Base-by-base conservation (phyloP, 192 early-diverging fungal species). In the Backusella westeae region DNA sequence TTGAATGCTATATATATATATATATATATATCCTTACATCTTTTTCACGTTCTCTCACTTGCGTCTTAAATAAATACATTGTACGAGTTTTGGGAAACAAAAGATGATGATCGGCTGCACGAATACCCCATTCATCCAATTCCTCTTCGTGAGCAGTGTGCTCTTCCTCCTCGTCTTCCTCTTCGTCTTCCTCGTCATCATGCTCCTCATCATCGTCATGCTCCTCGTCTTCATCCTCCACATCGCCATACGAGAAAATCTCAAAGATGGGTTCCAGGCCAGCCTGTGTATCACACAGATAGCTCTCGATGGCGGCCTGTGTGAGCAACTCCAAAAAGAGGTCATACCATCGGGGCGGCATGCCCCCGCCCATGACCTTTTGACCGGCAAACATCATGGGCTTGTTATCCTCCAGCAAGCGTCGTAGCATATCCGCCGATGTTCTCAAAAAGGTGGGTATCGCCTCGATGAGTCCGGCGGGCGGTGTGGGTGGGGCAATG, bases 311-410 rank as follows among this genome's bases (percentile, higher is more conserved):
- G 3, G 83, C 85, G 3, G 87, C 87, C 69, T 88, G 87, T 4
- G 87, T 88, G 75, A 88, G 78, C 46, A 88, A 69, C 65, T 88
- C 87, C 35, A 88, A 44, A 74, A 88, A 86, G 29, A 88, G 76
- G n/a, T 83, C 77, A 69, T 88, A 88, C 85, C 87, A 88, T 3
- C 81, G 78, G 44, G 82, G 75, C n/a, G 83, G 80, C 69, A 88
- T 83, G 1, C 81, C 81, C 6, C 80, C 79, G 23, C 84, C 83
- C 72, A 81, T 82, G 1, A 83, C 69, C 32, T 82, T 80, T 80
- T 82, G 76, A 12, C 67, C 80, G 19, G 76, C 80, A 81, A 81
- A 77, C 34, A 63, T 81, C 69, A 81, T 39, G n/a, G 80, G 80
- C 38, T 52, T 44, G 14, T 29, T 35, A 12, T 78, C 49, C 1